Evolutionary conservation across 2,329 filamentous ascomycete genomes (phyloP), one percentile per base, ranked within the genome.

Genomic region (Aspergillus flavus): DNA sequence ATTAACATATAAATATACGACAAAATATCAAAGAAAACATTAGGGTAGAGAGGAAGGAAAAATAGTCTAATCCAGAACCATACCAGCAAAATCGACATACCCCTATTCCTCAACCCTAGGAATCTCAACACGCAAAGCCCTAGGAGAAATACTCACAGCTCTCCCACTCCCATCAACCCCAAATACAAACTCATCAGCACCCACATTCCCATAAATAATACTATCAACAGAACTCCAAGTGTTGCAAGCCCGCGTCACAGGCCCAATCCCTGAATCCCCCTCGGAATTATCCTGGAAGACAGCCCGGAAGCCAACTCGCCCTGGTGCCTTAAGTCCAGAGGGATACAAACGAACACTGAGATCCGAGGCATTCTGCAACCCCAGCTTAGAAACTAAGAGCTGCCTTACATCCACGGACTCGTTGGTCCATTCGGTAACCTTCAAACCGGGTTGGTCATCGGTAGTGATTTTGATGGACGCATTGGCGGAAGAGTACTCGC

Each of bases 311-410:
- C 67, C 64, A 3, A 71, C 53, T 14, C 56, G 43, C 1, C 59
- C 66, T 2, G 58, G 34, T 12, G 58, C 61, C 36, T 63, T 45
- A 3, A 73, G 68, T 3, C 68, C 69, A 16, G 66, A 72, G 4
- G 68, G 71, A 57, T 73, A 72, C n/a, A 71, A 50, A 3, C 69
- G 72, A 30, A 72, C 64, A 36, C 62, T 65, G 2, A 72, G 55
- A 58, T 68, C 6, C 72, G 52, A 1, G 71, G 7, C 23, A 14
- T 16, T 26, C 23, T 48, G 21, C 5, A 48, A 28, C 23, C 45
- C 45, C 0, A 48, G 6, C 0, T 28, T 23, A 4, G 45, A 4
- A 23, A 7, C 23, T 1, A 48, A 12, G 6, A 48, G 12, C 45
- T 28, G 45, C 23, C 28, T 48, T 4, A 48, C 28, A 16, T 48